phyloP scores from a whole-genome alignment of 805 yeast genomes.

The Dipodascus geniculatus region DNA sequence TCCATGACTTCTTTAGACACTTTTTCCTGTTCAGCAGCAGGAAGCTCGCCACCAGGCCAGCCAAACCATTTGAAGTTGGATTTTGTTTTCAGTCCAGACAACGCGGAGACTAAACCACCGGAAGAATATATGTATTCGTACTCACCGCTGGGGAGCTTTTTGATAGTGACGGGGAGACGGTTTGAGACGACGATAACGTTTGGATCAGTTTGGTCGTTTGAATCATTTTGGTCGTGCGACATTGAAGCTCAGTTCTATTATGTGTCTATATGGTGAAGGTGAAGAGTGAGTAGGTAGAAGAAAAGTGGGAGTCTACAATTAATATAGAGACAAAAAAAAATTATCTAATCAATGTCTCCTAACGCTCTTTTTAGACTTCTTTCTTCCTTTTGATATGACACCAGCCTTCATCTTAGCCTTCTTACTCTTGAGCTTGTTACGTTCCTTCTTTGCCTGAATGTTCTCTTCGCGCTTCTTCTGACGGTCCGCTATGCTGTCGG shows the following conservation, averaged over 20 bases:
- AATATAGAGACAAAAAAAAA: background rate
- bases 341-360: background rate
- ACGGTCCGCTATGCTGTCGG: conserved; percentile 60
- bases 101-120: conserved; percentile 94
- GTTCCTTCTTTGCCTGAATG: conserved; percentile 70
- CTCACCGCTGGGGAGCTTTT: conserved; percentile 44
- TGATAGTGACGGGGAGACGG: conserved; percentile 88
- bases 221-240: too few species aligned
- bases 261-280: background rate
- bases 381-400: background rate
- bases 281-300: background rate
- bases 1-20: conserved; percentile 61
- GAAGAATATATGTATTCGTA: conserved; percentile 88
- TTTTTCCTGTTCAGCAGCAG: conserved; percentile 54
- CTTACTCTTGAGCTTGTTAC: conserved; percentile 70
- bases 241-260: background rate
- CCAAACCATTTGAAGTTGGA: conserved; percentile 94
- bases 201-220: background rate
- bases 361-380: background rate
- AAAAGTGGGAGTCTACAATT: background rate
- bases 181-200: conserved; percentile 89
- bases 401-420: conserved; percentile 46
- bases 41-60: conserved; percentile 87
- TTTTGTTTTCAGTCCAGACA: conserved; percentile 77
- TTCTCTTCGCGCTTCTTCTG: conserved; percentile 88